Evolutionary conservation across 2,329 filamentous ascomycete species (phyloP).

Genomic region (Ustilaginoidea virens): DNA sequence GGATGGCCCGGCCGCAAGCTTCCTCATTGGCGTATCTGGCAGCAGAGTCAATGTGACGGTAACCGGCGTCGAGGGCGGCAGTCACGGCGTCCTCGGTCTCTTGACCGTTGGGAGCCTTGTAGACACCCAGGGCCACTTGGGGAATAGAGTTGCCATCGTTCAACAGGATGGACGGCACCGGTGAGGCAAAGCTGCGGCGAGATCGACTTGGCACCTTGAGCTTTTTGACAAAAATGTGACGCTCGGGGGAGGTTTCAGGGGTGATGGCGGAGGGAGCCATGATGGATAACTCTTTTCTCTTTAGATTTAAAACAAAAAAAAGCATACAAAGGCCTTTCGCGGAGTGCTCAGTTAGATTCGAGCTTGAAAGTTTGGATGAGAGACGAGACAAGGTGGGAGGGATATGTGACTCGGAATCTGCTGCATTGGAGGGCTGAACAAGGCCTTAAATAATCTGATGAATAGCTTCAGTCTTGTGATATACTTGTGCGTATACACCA

Average conservation of each 20-base stretch:
- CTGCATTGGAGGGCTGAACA: background rate
- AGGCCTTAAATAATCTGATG: slow-evolving; percentile 3
- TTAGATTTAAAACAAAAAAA: background rate
- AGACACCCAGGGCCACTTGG: slow-evolving; percentile 29
- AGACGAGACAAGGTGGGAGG: background rate
- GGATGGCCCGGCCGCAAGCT: slow-evolving; percentile 56
- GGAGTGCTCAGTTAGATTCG: background rate
- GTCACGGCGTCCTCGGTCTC: slow-evolving; percentile 47
- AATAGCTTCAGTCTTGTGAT: background rate
- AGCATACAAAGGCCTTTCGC: slow-evolving; percentile 1
- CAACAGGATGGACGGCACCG: slow-evolving; percentile 36
- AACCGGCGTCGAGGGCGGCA: slow-evolving; percentile 41
- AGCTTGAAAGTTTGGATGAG: background rate
- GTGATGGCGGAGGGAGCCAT: slow-evolving; percentile 22
- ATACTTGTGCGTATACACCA: background rate
- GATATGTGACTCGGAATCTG: too few relatives aligned
- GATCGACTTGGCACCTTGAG: slow-evolving; percentile 8
- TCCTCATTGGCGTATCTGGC: slow-evolving; percentile 49
- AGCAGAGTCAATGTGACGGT: slow-evolving; percentile 38
- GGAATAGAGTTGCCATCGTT: slow-evolving; percentile 60
- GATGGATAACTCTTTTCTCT: too few relatives aligned
- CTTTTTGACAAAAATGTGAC: slow-evolving; percentile 16
- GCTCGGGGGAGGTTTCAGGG: slow-evolving; percentile 18
- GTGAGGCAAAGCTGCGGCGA: slow-evolving; percentile 12
- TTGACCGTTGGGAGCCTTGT: slow-evolving; percentile 29